phyloP scores from a whole-genome alignment of 2,329 filamentous ascomycete genomes.

The Rasamsonia emersonii region DNA sequence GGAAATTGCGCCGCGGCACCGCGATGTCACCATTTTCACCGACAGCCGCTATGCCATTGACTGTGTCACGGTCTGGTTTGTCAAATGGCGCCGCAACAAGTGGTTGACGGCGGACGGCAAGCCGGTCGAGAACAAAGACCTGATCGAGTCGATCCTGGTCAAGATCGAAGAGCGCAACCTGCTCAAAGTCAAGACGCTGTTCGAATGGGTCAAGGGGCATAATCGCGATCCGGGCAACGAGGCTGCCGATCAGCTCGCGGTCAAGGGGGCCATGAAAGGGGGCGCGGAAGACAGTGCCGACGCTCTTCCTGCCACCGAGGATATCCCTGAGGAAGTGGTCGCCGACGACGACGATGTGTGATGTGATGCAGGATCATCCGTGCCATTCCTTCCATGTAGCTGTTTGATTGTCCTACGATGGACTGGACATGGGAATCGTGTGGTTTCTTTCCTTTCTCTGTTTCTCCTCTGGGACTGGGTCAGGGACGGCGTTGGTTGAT shows the following conservation, averaged over 20 bases:
- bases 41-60: constrained; percentile 89
- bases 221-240: constrained; percentile 63
- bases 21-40: constrained; percentile 68
- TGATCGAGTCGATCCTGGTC: constrained; percentile 63
- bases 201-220: constrained; percentile 90
- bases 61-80: constrained; percentile 77
- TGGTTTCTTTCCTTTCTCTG: background rate
- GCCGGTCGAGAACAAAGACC: constrained; percentile 75
- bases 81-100: constrained; percentile 63
- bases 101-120: constrained; percentile 69
- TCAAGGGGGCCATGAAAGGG: constrained; percentile 49
- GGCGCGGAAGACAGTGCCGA: constrained; percentile 21
- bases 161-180: constrained; percentile 61
- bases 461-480: background rate
- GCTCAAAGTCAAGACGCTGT: constrained; percentile 55
- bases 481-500: too few relatives aligned
- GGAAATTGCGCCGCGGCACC: constrained; percentile 59
- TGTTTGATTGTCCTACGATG: background rate
- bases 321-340: constrained; percentile 19
- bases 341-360: constrained; percentile 14
- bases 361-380: background rate
- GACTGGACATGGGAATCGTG: too few relatives aligned
- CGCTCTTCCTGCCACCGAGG: constrained; percentile 14
- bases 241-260: constrained; percentile 70
- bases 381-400: background rate